Base-by-base conservation (phyloP, 2,329 filamentous ascomycete species). In the Bertia moriformis region DNA sequence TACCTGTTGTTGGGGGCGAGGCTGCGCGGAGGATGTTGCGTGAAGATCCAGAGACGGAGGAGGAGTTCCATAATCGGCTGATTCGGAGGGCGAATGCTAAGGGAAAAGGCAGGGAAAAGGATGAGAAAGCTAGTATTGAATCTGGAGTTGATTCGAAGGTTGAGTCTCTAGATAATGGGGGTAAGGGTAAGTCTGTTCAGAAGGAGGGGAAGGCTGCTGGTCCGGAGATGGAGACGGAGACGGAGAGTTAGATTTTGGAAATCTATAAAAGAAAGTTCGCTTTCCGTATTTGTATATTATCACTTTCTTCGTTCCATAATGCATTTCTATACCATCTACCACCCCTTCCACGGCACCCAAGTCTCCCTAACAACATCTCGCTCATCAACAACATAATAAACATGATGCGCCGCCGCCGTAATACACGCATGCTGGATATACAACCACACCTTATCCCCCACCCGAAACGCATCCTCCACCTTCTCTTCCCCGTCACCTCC, bases 271-370 rank as follows among this genome's bases (percentile, higher is more conserved):
- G n/a, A n/a, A n/a, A n/a, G n/a, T n/a, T n/a, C n/a, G n/a, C n/a
- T n/a, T n/a, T n/a, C n/a, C n/a, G n/a, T n/a, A n/a, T n/a, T n/a
- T n/a, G n/a, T n/a, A n/a, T n/a, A 29, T 29, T 10, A 29, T 29
- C 24, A 29, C 24, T 29, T 29, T n/a, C 24, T 29, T 10, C n/a
- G n/a, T 29, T 29, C 24, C 24, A 29, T n/a, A 29, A 29, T 29
- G 24, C 24, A 29, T 10, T n/a, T 29, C 10, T 29, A 10, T 29
- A 29, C 24, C n/a, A n/a, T 29, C 24, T 40, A 54, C 51, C 51
- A 54, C 0, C 58, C 58, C 45, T 59, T 60, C 52, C 57, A 60
- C 13, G 58, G 58, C 27, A 57, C 40, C 57, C 56, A 59, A 10
- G 53, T 46, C 14, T 59, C 56, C 29, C 37, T 44, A 3, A 59